Evolutionary conservation across 225 moss, liverwort and hornwort species (phyloP).

Genomic region (Ulota crispa): DNA sequence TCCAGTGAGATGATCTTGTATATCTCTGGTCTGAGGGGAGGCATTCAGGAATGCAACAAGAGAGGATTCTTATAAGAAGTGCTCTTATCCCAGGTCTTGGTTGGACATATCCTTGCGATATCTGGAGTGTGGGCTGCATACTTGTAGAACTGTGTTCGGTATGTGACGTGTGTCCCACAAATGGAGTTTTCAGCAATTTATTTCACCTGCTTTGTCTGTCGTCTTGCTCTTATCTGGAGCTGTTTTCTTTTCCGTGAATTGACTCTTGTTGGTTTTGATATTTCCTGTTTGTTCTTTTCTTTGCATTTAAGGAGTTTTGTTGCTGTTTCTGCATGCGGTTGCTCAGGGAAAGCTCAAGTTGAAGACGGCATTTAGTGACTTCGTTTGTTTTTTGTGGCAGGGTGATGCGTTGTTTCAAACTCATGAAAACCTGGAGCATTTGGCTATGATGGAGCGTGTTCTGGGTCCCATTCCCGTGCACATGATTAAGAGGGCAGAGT

Average conservation of each 20-base stretch:
- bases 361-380: slow-evolving; percentile 18
- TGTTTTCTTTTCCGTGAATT: slow-evolving; percentile 4
- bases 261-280: neutral
- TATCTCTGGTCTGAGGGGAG: slow-evolving; percentile 33
- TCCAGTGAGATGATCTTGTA: slow-evolving; percentile 36
- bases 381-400: slow-evolving; percentile 50
- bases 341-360: neutral
- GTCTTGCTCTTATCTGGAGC: slow-evolving; percentile 15
- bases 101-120: slow-evolving; percentile 97
- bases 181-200: slow-evolving; percentile 40
- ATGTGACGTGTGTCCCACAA: slow-evolving; percentile 51
- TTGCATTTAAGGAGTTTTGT: neutral
- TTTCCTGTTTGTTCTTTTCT: neutral
- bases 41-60: slow-evolving; percentile 30
- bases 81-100: slow-evolving; percentile 83
- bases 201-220: slow-evolving; percentile 27
- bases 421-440: slow-evolving; percentile 96
- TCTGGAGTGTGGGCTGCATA: slow-evolving; percentile 99
- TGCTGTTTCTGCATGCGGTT: neutral
- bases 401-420: slow-evolving; percentile 97
- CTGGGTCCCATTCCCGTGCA: slow-evolving; percentile 83
- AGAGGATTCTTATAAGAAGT: slow-evolving; percentile 52
- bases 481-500: slow-evolving; percentile 96
- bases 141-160: slow-evolving; percentile 98
- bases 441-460: slow-evolving; percentile 99